phyloP scores from a whole-genome alignment of 768 basidiomycete species.

The Amylocystis lapponica region DNA sequence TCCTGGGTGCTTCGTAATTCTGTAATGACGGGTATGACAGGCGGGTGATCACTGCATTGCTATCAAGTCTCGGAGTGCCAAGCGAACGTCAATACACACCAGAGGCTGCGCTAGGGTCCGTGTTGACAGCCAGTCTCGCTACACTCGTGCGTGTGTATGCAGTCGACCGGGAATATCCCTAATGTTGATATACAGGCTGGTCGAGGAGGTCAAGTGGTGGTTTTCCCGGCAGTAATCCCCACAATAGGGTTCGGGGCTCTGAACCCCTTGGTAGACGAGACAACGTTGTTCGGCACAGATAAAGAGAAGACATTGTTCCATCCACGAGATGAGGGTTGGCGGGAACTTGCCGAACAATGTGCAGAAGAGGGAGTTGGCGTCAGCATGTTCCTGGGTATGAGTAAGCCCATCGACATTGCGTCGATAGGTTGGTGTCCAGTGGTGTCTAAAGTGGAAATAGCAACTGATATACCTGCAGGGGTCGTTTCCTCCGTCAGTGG shows the following conservation, averaged over 20 bases:
- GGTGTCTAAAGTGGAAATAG: neutral
- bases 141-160: slow-evolving; percentile 23
- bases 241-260: slow-evolving; percentile 71
- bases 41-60: slow-evolving; percentile 63
- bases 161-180: neutral
- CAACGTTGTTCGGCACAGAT: slow-evolving; percentile 70
- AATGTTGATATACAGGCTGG: slow-evolving; percentile 53
- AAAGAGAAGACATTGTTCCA: slow-evolving; percentile 79
- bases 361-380: slow-evolving; percentile 88
- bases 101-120: slow-evolving; percentile 74
- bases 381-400: slow-evolving; percentile 81
- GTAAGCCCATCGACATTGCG: slow-evolving; percentile 77
- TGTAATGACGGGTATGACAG: slow-evolving; percentile 6
- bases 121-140: slow-evolving; percentile 68
- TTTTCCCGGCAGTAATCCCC: slow-evolving; percentile 68
- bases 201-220: slow-evolving; percentile 70
- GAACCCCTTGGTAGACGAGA: slow-evolving; percentile 49
- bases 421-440: slow-evolving; percentile 72
- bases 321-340: slow-evolving; percentile 78
- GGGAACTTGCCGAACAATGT: slow-evolving; percentile 79
- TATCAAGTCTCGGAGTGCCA: slow-evolving; percentile 59
- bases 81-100: slow-evolving; percentile 43
- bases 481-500: slow-evolving; percentile 70
- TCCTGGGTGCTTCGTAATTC: neutral
- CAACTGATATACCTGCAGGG: slow-evolving; percentile 33